Evolutionary conservation across 306 rosid genomes (phyloP).

Genomic region (Astragalus glycyphyllos): DNA sequence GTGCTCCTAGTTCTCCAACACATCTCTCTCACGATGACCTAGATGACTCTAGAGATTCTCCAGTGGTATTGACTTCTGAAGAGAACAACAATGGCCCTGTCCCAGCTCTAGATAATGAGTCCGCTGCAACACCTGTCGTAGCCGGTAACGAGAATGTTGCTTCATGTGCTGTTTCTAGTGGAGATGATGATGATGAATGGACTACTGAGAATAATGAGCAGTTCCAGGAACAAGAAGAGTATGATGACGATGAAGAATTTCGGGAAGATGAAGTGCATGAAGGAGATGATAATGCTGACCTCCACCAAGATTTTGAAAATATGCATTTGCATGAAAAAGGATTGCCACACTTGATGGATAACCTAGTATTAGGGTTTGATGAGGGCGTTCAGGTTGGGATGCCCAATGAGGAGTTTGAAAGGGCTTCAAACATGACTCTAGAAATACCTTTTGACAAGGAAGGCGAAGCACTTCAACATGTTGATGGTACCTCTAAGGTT

Average conservation of each 20-base stretch:
- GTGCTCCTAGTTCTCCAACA: constrained; percentile 92
- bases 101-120: constrained; percentile 56
- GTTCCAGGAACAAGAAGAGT: constrained; percentile 94
- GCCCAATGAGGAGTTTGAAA: constrained; percentile 88
- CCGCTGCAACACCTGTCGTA: constrained; percentile 43
- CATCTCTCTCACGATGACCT: constrained; percentile 92
- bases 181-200: constrained; percentile 96
- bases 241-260: constrained; percentile 94
- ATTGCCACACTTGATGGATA: constrained; percentile 76
- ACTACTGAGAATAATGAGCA: constrained; percentile 72
- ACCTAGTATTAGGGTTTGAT: constrained; percentile 85
- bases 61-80: constrained; percentile 55
- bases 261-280: constrained; percentile 92
- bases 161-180: constrained; percentile 57
- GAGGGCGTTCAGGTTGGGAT: constrained; percentile 97
- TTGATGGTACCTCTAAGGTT: constrained; percentile 55
- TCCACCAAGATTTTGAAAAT: constrained; percentile 61
- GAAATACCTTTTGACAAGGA: constrained; percentile 63
- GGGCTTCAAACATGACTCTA: constrained; percentile 45
- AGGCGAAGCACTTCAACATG: constrained; percentile 53
- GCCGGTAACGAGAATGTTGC: constrained; percentile 57
- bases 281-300: constrained; percentile 71
- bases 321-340: constrained; percentile 77
- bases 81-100: constrained; percentile 52
- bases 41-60: constrained; percentile 81